Conservation (phyloP, 2,329 filamentous ascomycete genomes). For the Zymoseptoria crescenta region DNA sequence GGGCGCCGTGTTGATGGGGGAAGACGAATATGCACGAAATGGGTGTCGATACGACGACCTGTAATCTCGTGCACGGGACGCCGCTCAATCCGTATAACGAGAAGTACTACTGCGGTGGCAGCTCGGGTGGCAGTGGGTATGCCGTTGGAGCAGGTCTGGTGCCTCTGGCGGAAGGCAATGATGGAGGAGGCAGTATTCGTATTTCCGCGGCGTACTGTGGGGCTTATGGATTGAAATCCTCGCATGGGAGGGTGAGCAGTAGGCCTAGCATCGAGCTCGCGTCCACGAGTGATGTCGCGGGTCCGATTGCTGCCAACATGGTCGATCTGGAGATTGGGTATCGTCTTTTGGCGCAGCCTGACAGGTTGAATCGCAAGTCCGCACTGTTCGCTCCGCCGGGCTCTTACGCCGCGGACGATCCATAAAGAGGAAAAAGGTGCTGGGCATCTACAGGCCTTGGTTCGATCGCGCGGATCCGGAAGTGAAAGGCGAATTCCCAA, state of each 20-base stretch:
- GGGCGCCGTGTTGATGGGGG: conserved; percentile 67
- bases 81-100: conserved; percentile 71
- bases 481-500: conserved; percentile 56
- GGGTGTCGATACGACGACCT: conserved; percentile 66
- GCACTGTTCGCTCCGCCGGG: conserved; percentile 52
- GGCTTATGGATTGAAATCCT: conserved; percentile 72
- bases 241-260: conserved; percentile 59
- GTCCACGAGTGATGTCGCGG: conserved; percentile 58
- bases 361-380: conserved; percentile 55
- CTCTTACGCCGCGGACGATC: background rate
- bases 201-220: conserved; percentile 71
- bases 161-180: conserved; percentile 66
- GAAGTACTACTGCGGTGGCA: conserved; percentile 71
- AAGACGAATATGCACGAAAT: conserved; percentile 77
- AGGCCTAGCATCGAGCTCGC: conserved; percentile 53
- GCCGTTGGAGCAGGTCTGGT: conserved; percentile 62
- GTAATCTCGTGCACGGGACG: conserved; percentile 67
- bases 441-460: conserved; percentile 65
- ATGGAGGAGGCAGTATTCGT: conserved; percentile 66
- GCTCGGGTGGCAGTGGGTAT: conserved; percentile 69
- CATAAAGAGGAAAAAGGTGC: conserved; percentile 43
- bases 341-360: conserved; percentile 65
- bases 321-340: conserved; percentile 77
- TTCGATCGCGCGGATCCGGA: conserved; percentile 58
- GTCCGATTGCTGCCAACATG: conserved; percentile 68